Conservation (phyloP, 2,329 filamentous ascomycete species). For the Juglanconis oblonga region DNA sequence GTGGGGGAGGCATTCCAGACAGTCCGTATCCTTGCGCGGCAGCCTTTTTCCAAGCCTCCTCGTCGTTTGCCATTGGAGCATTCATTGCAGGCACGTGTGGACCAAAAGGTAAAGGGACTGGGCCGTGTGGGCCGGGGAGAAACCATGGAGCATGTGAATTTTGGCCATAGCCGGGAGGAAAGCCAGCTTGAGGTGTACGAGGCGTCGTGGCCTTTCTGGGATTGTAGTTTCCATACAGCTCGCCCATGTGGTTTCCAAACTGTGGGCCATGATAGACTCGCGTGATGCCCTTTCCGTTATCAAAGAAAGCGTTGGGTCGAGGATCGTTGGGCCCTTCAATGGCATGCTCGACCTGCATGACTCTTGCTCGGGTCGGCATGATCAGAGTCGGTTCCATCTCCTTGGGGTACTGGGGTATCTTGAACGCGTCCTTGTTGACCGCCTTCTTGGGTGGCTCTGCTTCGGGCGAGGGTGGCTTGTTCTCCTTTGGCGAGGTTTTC, state of each 20-base stretch:
- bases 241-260: constrained; percentile 49
- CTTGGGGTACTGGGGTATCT: constrained; percentile 16
- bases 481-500: background rate
- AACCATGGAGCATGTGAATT: background rate
- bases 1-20: background rate
- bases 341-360: constrained; percentile 54
- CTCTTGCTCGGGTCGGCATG: constrained; percentile 44
- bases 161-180: background rate
- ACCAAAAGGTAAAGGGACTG: background rate
- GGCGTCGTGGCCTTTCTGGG: background rate
- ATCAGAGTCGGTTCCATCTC: constrained; percentile 41
- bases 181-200: background rate
- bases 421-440: constrained; percentile 7
- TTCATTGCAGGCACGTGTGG: background rate
- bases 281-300: constrained; percentile 48
- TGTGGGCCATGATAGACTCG: constrained; percentile 56
- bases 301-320: constrained; percentile 58
- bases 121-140: background rate
- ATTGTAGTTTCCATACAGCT: constrained; percentile 36
- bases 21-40: constrained; percentile 6
- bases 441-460: constrained; percentile 18
- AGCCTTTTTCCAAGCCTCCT: background rate
- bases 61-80: background rate
- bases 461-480: constrained; percentile 8
- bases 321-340: constrained; percentile 52